These are phyloP conservation scores for Stentor roeselii DNA, from an alignment of 73 alveolate genomes.

Conservation along the genomic window DNA sequence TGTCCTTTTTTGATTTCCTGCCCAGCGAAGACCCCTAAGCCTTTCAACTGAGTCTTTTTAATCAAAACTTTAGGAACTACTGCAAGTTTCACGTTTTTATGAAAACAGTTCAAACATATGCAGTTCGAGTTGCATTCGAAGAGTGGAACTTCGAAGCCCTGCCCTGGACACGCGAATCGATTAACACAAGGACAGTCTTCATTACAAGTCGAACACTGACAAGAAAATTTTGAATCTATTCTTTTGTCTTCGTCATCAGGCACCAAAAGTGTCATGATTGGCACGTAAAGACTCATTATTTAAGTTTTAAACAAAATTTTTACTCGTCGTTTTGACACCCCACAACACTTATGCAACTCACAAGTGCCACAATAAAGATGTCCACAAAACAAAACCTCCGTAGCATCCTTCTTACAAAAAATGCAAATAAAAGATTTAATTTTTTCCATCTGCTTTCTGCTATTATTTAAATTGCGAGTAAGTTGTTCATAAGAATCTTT, in stretches of 20 bases:
- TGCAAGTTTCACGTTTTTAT: not conserved
- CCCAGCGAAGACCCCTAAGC: conserved; percentile 10
- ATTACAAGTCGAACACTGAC: not conserved
- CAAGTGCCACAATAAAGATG: not conserved
- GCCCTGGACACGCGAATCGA: not conserved
- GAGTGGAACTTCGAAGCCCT: not conserved
- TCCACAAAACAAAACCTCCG: not conserved
- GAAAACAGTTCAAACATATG: not conserved
- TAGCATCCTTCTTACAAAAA: not conserved
- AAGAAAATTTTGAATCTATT: not conserved
- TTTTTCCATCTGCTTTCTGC: not conserved
- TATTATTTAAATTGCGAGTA: not conserved
- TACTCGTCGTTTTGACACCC: not conserved
- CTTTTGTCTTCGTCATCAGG: not conserved
- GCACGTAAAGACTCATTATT: conserved; percentile 15
- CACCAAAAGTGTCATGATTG: not conserved
- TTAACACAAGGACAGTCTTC: not conserved
- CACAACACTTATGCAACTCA: too few species aligned
- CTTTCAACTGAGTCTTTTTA: not conserved
- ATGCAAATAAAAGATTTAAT: not conserved
- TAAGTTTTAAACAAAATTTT: not conserved
- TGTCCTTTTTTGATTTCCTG: not conserved
- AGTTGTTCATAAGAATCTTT: not conserved
- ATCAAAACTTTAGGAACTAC: not conserved
- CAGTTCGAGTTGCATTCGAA: conserved; percentile 4